Conservation (phyloP, 768 basidiomycete genomes). For the Gautieria morchelliformis region DNA sequence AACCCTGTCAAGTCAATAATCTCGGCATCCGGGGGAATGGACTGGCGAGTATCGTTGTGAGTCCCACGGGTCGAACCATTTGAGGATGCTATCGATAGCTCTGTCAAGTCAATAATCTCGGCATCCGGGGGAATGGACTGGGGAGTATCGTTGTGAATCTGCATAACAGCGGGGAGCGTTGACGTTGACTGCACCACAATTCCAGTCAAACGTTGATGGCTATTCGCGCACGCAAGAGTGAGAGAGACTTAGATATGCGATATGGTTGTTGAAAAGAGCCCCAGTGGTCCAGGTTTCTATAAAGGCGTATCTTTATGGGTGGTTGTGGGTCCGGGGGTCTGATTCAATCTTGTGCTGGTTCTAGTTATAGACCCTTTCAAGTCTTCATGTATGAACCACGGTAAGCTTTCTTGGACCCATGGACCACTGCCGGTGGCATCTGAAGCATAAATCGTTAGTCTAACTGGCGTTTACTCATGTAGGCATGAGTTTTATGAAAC, state of each 20-base stretch:
- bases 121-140: background rate
- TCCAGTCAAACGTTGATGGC: too few relatives aligned
- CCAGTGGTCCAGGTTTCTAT: too few relatives aligned
- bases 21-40: background rate
- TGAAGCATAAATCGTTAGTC: background rate
- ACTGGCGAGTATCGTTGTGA: background rate
- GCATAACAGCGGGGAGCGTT: too few relatives aligned
- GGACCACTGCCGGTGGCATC: too few relatives aligned
- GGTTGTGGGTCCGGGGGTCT: background rate
- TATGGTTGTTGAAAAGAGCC: too few relatives aligned
- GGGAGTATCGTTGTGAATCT: too few relatives aligned
- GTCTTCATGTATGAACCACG: background rate
- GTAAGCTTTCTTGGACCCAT: background rate
- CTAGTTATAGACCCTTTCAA: too few relatives aligned
- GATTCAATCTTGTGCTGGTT: background rate
- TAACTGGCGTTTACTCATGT: background rate
- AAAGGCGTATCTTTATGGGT: background rate
- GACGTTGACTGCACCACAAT: too few relatives aligned
- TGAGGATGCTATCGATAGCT: background rate
- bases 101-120: background rate
- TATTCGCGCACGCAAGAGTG: too few relatives aligned
- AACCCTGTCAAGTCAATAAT: conserved; percentile 1
- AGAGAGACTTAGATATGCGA: too few relatives aligned
- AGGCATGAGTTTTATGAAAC: conserved; percentile 43
- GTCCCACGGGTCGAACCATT: background rate